Conservation (phyloP, 768 basidiomycete species). For the Sistotremastrum suecicum region DNA sequence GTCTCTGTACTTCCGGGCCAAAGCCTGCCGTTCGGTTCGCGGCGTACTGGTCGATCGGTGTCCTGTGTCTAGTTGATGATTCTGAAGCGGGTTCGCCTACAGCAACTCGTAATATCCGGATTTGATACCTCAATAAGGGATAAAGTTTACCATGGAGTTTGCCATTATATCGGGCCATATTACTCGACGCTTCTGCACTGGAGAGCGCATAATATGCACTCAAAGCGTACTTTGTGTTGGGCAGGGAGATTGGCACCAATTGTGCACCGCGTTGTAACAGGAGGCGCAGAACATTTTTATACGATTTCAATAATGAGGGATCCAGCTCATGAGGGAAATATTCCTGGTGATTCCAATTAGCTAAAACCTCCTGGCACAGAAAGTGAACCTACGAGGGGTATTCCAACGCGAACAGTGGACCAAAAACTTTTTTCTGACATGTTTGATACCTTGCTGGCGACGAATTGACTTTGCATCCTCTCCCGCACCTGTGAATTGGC, state of each 20-base stretch:
- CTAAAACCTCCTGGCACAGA: background rate
- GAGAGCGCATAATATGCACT: slow-evolving; percentile 96
- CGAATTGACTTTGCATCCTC: slow-evolving; percentile 16
- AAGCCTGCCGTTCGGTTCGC: slow-evolving; percentile 56
- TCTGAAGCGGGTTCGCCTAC: too few relatives aligned
- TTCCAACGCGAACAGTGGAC: slow-evolving; percentile 50
- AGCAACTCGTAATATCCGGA: slow-evolving; percentile 2
- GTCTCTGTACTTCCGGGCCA: slow-evolving; percentile 72
- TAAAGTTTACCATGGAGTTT: slow-evolving; percentile 54
- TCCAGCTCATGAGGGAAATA: slow-evolving; percentile 67
- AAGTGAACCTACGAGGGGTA: slow-evolving; percentile 45
- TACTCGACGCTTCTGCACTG: slow-evolving; percentile 86
- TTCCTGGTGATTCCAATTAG: slow-evolving; percentile 28
- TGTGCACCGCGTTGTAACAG: slow-evolving; percentile 45
- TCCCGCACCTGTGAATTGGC: slow-evolving; percentile 27
- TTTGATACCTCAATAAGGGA: slow-evolving; percentile 14
- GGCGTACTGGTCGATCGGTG: slow-evolving; percentile 34
- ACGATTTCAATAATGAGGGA: slow-evolving; percentile 24
- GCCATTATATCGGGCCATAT: slow-evolving; percentile 82
- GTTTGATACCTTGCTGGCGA: background rate
- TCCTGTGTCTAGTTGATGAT: too few relatives aligned
- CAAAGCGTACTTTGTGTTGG: slow-evolving; percentile 54
- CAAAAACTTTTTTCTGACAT: background rate
- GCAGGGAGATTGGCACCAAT: slow-evolving; percentile 61
- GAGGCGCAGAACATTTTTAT: slow-evolving; percentile 30